phyloP scores from a whole-genome alignment of 768 basidiomycete species.

The Dioszegia crocea region DNA sequence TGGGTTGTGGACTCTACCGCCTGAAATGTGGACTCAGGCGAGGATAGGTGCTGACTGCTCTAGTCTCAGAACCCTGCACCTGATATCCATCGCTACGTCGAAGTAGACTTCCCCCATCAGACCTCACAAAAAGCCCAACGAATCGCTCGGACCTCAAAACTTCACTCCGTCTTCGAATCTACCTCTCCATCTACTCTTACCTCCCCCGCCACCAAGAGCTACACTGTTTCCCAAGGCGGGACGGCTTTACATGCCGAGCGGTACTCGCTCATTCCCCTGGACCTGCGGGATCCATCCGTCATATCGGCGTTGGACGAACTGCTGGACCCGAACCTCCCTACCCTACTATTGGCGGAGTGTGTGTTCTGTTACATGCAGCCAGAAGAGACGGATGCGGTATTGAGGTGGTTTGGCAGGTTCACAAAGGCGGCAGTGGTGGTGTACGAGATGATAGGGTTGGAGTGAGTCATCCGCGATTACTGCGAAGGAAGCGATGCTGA shows the following conservation, averaged over 20 bases:
- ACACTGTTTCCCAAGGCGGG: constrained; percentile 37
- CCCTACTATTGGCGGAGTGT: constrained; percentile 86
- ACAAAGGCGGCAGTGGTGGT: constrained; percentile 53
- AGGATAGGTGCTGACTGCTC: constrained; percentile 2
- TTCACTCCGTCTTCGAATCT: constrained; percentile 11
- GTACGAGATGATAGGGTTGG: constrained; percentile 90
- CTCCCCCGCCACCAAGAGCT: constrained; percentile 11
- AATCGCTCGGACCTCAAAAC: constrained; percentile 36
- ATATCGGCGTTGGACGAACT: constrained; percentile 18
- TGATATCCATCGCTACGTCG: constrained; percentile 63
- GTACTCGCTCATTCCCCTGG: constrained; percentile 69
- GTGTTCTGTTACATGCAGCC: constrained; percentile 83
- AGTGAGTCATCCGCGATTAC: constrained; percentile 45
- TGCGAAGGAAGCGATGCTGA: background rate
- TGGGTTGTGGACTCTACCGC: too few relatives aligned
- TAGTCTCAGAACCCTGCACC: constrained; percentile 1
- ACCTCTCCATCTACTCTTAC: background rate
- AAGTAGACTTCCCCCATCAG: constrained; percentile 85
- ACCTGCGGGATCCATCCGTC: constrained; percentile 58
- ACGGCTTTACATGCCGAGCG: constrained; percentile 56
- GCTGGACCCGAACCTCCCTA: constrained; percentile 65
- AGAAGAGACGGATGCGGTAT: constrained; percentile 57
- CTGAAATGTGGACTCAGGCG: too few relatives aligned
- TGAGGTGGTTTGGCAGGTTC: constrained; percentile 71
- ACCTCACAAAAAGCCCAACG: constrained; percentile 64